Percentiles rank a stretch among this genome's conserved stretches.
phyloP scores from a whole-genome alignment of 345 rosid genomes.

The Rhodamnia argentea region DNA sequence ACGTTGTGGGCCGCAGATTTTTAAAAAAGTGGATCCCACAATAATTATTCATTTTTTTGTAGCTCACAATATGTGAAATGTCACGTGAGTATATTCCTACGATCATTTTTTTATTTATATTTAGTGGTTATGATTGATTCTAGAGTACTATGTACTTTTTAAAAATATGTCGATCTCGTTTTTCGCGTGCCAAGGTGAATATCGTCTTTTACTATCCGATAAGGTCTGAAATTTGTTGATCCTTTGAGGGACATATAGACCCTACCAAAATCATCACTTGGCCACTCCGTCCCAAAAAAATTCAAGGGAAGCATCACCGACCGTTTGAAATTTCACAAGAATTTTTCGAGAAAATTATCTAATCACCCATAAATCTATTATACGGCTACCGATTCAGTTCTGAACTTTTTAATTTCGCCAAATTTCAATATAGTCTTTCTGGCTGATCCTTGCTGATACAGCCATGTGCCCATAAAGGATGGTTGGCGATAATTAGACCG shows the following conservation, averaged over 20 bases:
- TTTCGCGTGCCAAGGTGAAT: neutral
- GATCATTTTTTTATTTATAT: too few species aligned
- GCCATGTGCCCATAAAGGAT: too few species aligned
- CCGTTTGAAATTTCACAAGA: neutral
- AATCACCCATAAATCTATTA: neutral
- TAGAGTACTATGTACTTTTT: neutral
- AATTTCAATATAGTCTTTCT: neutral
- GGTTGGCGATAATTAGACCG: too few species aligned
- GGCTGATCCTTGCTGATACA: neutral
- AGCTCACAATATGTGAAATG: too few species aligned
- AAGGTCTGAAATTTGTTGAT: neutral
- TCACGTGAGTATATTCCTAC: too few species aligned
- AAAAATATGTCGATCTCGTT: neutral
- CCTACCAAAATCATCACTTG: neutral
- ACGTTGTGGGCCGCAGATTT: too few species aligned
- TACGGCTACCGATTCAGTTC: fast-evolving
- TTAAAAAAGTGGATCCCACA: too few species aligned
- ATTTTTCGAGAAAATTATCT: neutral
- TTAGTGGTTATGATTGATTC: neutral
- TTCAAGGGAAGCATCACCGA: neutral
- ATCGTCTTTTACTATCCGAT: neutral
- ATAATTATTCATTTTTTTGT: too few species aligned
- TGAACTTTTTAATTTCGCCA: neutral
- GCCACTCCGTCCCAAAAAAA: neutral
- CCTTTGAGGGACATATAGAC: neutral